Conservation (phyloP, 1,139 yeast genomes). For the Diutina mesorugosa region DNA sequence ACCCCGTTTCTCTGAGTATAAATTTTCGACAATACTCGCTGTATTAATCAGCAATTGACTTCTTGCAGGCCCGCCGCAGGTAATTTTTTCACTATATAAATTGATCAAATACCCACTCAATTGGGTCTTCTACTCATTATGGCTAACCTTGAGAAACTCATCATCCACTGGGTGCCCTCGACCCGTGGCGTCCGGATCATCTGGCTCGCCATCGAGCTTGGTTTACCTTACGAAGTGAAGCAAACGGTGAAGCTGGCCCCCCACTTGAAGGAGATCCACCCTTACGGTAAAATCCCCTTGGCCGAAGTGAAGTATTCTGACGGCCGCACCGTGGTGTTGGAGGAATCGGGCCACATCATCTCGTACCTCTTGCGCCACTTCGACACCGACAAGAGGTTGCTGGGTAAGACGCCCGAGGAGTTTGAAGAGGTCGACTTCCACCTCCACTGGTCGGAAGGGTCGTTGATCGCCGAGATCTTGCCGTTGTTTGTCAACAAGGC, state of each 20-base stretch:
- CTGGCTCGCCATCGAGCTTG: slow-evolving; percentile 8
- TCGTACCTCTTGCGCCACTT: slow-evolving; percentile 28
- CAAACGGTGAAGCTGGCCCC: not conserved
- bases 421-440: slow-evolving; percentile 33
- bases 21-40: too few relatives aligned
- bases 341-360: slow-evolving; percentile 26
- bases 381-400: slow-evolving; percentile 23
- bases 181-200: slow-evolving; percentile 5
- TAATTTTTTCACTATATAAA: too few relatives aligned
- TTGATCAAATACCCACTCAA: too few relatives aligned
- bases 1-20: too few relatives aligned
- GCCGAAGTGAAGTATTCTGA: not conserved
- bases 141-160: not conserved
- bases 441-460: slow-evolving; percentile 45
- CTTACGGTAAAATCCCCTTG: not conserved
- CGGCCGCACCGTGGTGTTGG: not conserved
- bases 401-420: slow-evolving; percentile 18
- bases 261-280: not conserved
- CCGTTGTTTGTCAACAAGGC: not conserved
- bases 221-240: slow-evolving; percentile 6
- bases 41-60: too few relatives aligned
- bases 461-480: slow-evolving; percentile 14
- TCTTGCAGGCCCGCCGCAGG: too few relatives aligned
- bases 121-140: not conserved
- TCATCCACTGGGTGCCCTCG: not conserved